Base-by-base conservation (phyloP, 768 basidiomycete species). In the Jaapia argillacea region DNA sequence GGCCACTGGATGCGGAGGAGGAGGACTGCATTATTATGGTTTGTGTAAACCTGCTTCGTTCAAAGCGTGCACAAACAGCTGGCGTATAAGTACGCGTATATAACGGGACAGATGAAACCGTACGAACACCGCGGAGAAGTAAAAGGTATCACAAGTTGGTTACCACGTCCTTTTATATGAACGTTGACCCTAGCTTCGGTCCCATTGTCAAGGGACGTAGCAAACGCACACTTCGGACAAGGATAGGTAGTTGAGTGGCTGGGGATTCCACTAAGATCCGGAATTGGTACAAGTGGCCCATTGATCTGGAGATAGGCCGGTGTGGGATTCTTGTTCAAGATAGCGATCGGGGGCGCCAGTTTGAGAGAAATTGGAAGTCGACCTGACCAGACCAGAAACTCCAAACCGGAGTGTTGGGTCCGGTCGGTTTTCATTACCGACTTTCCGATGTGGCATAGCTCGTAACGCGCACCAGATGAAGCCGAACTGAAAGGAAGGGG, bases 221-320 rank as follows among this genome's bases (percentile, higher is more conserved):
- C 28, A 33, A 16, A n/a, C n/a, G n/a, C n/a, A n/a, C n/a, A n/a
- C n/a, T 16, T 33, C 16, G 10, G 28, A 33, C 28, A 33, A 33
- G 28, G 28, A 33, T 33, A 33, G 28, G 28, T 16, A 33, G 28
- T 33, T 33, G 10, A 10, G 16, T 33, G 28, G 28, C 28, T 10
- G 28, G 16, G 28, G 40, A 33, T 10, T 33, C 28, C 28, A 33
- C 36, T 47, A 49, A 55, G 55, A 58, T 54, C 56, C 57, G 51
- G 51, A 47, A 36, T 47, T 46, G 54, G 57, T 44, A 51, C 45
- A 45, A 42, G 36, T 24, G 57, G 41, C 42, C 57, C 58, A 50
- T 36, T 40, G 45, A 44, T 47, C 45, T 51, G 58, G 59, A 58
- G 54, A 53, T 43, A 33, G 45, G 40, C 41, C 45, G 41, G 42